Percentiles rank a stretch among this genome's conserved stretches.
Evolutionary conservation across 139 green algal genomes (phyloP).

Genomic region (Gonium pectorale): DNA sequence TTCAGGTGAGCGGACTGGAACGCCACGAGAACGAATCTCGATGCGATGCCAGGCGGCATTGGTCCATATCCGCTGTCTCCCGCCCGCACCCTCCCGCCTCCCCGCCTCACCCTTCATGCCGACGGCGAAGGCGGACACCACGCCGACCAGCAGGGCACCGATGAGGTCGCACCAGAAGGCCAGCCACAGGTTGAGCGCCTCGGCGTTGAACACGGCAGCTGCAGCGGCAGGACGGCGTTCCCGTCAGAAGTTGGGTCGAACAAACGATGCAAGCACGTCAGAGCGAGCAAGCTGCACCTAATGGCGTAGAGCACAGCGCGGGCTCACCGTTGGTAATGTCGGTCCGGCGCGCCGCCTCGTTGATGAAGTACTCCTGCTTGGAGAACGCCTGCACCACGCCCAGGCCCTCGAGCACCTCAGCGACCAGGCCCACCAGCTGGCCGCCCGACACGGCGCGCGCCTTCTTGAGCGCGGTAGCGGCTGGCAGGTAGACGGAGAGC

Average conservation of each 20-base stretch:
- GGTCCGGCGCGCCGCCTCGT: slow-evolving; percentile 53
- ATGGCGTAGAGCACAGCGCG: too few species aligned
- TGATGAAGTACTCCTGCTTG: slow-evolving; percentile 57
- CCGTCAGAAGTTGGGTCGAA: too few species aligned
- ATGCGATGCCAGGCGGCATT: too few species aligned
- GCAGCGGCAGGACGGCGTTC: too few species aligned
- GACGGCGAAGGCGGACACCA: slow-evolving; percentile 67
- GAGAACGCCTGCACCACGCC: slow-evolving; percentile 65
- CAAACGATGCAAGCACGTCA: too few species aligned
- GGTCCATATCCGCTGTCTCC: too few species aligned
- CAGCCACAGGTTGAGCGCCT: slow-evolving; percentile 75
- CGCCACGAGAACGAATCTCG: too few species aligned
- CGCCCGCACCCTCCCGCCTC: neutral
- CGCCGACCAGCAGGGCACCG: slow-evolving; percentile 69
- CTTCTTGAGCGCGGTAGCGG: slow-evolving; percentile 73
- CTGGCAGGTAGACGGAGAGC: slow-evolving; percentile 70
- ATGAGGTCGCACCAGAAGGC: slow-evolving; percentile 79
- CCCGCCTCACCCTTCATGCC: slow-evolving; percentile 32
- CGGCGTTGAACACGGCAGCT: slow-evolving; percentile 67
- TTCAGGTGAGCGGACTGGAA: slow-evolving; percentile 52
- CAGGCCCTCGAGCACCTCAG: slow-evolving; percentile 73
- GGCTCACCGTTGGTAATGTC: slow-evolving; percentile 41
- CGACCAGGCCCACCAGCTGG: slow-evolving; percentile 68
- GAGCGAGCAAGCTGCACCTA: too few species aligned
- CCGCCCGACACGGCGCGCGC: slow-evolving; percentile 55